These are phyloP conservation scores for Cnidoscolus chayamansa DNA, from an alignment of 441 rosid genomes.

Conservation along the genomic window DNA sequence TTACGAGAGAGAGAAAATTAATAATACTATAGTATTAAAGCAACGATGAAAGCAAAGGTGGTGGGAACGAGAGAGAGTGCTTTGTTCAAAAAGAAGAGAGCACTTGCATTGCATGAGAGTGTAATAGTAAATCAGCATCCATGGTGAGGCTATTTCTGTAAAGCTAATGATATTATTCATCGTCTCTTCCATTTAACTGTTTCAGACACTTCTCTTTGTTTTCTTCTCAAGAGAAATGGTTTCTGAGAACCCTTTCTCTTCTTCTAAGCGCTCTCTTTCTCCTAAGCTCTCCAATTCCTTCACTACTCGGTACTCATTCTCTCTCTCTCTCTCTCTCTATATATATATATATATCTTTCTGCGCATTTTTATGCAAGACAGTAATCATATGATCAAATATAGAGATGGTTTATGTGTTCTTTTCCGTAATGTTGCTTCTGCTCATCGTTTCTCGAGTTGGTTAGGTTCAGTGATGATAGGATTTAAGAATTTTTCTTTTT, in stretches of 20 bases:
- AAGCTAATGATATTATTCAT: not conserved
- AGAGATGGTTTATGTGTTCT: not conserved
- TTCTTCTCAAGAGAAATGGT: slow-evolving; percentile 24
- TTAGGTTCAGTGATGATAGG: too few species aligned
- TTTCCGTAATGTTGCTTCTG: not conserved
- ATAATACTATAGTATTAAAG: too few species aligned
- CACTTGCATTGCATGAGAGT: too few species aligned
- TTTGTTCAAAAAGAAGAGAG: not conserved
- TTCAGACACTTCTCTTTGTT: not conserved
- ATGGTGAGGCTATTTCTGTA: slow-evolving; percentile 14
- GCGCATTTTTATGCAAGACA: too few species aligned
- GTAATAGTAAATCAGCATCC: slow-evolving; percentile 7
- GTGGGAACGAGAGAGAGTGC: too few species aligned
- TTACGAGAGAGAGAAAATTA: too few species aligned
- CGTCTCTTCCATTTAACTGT: slow-evolving; percentile 1
- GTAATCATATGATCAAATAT: not conserved
- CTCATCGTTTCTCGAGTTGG: too few species aligned
- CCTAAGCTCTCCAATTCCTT: slow-evolving; percentile 40
- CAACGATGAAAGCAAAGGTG: too few species aligned
- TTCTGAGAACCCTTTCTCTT: slow-evolving; percentile 37
- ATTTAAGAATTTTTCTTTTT: too few species aligned
- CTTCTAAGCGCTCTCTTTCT: slow-evolving; percentile 46
- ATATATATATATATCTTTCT: too few species aligned
- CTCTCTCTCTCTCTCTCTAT: not conserved
- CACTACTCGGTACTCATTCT: slow-evolving; percentile 49